Conservation (phyloP, 257 asterid species). For the Jacaranda copaia region DNA sequence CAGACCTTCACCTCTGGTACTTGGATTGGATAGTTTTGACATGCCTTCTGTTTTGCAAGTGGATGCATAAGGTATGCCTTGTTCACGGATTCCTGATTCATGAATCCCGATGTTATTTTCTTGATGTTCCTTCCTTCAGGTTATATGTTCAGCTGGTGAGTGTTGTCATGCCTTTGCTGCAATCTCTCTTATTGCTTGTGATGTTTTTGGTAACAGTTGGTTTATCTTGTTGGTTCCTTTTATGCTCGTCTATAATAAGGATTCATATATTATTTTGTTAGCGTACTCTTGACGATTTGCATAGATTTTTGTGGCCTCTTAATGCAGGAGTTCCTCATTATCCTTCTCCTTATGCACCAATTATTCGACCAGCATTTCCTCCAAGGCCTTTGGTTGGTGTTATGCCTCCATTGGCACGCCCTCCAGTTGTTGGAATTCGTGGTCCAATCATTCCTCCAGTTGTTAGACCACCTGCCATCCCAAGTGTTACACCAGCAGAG, state of each 20-base stretch:
- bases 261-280: slow-evolving; percentile 31
- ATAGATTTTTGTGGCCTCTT: slow-evolving; percentile 64
- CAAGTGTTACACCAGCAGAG: slow-evolving; percentile 57
- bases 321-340: slow-evolving; percentile 87
- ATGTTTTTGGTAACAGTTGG: slow-evolving; percentile 80
- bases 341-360: slow-evolving; percentile 69
- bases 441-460: slow-evolving; percentile 68
- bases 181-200: slow-evolving; percentile 88
- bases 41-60: slow-evolving; percentile 59
- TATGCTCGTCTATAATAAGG: slow-evolving; percentile 40
- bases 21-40: slow-evolving; percentile 65
- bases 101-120: slow-evolving; percentile 63
- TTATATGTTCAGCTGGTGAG: slow-evolving; percentile 92
- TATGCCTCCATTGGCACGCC: slow-evolving; percentile 78
- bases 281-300: slow-evolving; percentile 72
- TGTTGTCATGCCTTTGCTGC: slow-evolving; percentile 94
- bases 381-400: slow-evolving; percentile 71
- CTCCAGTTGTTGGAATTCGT: slow-evolving; percentile 74
- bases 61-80: slow-evolving; percentile 83
- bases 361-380: slow-evolving; percentile 73
- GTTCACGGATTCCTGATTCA: slow-evolving; percentile 66
- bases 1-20: slow-evolving; percentile 61
- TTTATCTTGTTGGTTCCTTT: slow-evolving; percentile 56
- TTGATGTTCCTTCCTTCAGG: slow-evolving; percentile 91
- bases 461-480: slow-evolving; percentile 61